Evolutionary conservation across 2,329 filamentous ascomycete genomes (phyloP).

Genomic region (Bipolaris zeicola): DNA sequence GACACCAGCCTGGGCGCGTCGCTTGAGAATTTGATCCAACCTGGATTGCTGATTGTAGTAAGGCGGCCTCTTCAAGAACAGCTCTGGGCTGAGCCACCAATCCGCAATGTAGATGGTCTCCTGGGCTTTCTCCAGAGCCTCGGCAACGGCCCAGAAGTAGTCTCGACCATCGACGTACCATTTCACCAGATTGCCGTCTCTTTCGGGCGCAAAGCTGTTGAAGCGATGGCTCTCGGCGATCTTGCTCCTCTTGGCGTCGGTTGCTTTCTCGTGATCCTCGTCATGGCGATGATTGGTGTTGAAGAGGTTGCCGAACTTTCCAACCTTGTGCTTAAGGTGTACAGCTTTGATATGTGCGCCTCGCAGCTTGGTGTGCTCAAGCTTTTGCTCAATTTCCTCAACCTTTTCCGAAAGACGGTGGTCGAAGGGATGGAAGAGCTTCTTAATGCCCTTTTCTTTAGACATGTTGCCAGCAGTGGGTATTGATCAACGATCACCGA

Average conservation of each 20-base stretch:
- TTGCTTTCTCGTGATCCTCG: conserved; percentile 84
- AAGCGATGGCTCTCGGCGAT: conserved; percentile 80
- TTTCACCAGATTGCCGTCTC: conserved; percentile 84
- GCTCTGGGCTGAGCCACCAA: conserved; percentile 93
- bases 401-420: conserved; percentile 33
- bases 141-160: conserved; percentile 92
- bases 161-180: conserved; percentile 97
- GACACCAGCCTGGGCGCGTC: conserved; percentile 87
- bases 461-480: conserved; percentile 27
- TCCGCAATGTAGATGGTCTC: conserved; percentile 96
- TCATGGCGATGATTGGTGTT: conserved; percentile 92
- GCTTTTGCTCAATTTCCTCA: conserved; percentile 50
- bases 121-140: conserved; percentile 84
- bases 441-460: conserved; percentile 38
- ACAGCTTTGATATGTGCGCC: conserved; percentile 59
- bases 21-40: conserved; percentile 84
- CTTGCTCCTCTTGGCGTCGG: conserved; percentile 77
- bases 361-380: conserved; percentile 55
- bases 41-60: conserved; percentile 83
- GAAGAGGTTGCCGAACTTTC: conserved; percentile 70
- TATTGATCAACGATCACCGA: conserved; percentile 20
- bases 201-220: conserved; percentile 87
- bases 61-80: conserved; percentile 84
- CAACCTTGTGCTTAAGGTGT: conserved; percentile 66
- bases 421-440: conserved; percentile 48